phyloP scores from a whole-genome alignment of 192 early-diverging fungal species.

The Coemansia sp. region DNA sequence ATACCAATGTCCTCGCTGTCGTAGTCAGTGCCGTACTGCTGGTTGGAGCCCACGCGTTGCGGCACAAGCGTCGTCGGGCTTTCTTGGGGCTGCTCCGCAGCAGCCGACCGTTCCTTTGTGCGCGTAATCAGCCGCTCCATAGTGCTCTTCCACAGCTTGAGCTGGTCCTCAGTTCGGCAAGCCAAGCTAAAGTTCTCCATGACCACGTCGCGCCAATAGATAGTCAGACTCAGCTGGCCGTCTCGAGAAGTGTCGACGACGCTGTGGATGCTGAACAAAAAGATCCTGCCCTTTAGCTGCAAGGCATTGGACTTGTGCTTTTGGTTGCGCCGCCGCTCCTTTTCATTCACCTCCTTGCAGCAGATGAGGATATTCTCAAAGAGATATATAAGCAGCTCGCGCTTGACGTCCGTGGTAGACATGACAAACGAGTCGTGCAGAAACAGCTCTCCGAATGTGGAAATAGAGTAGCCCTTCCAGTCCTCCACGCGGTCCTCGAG shows the following conservation, averaged over 20 bases:
- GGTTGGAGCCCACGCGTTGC: constrained; percentile 22
- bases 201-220: constrained; percentile 87
- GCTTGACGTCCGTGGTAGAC: constrained; percentile 76
- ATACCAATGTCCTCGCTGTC: constrained; percentile 35
- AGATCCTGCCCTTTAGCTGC: constrained; percentile 89
- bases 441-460: constrained; percentile 79
- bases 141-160: constrained; percentile 85
- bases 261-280: constrained; percentile 76
- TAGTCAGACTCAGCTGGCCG: constrained; percentile 61
- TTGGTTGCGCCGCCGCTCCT: constrained; percentile 64
- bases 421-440: constrained; percentile 89
- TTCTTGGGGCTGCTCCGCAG: constrained; percentile 15
- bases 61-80: constrained; percentile 13
- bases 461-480: constrained; percentile 84
- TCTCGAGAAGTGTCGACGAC: constrained; percentile 69
- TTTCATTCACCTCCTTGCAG: constrained; percentile 85
- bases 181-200: constrained; percentile 89
- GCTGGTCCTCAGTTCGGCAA: constrained; percentile 90
- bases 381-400: constrained; percentile 85
- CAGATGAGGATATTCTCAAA: constrained; percentile 94
- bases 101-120: constrained; percentile 45
- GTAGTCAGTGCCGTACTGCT: constrained; percentile 31
- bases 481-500: constrained; percentile 86
- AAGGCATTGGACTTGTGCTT: constrained; percentile 52
- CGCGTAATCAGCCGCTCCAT: constrained; percentile 72